phyloP scores from a whole-genome alignment of 2,329 filamentous ascomycete species.

The Beauveria varroae region DNA sequence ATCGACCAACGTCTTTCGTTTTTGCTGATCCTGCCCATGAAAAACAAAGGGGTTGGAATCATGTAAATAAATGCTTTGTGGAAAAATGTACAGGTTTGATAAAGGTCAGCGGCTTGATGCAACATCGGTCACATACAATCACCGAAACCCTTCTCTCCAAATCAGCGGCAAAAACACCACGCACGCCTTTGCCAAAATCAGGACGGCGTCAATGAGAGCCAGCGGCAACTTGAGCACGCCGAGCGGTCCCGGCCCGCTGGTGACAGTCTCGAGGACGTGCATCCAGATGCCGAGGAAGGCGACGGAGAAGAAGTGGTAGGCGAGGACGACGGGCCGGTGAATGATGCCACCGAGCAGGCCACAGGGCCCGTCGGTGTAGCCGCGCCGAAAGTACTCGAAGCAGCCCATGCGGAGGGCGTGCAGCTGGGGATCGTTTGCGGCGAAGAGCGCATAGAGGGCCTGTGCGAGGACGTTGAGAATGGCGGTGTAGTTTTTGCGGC shows the following conservation, averaged over 20 bases:
- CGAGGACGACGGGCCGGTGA: conserved; percentile 65
- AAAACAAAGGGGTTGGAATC: neutral
- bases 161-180: conserved; percentile 79
- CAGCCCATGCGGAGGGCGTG: conserved; percentile 79
- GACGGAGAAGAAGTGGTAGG: conserved; percentile 92
- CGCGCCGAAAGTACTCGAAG: conserved; percentile 82
- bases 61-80: neutral
- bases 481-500: conserved; percentile 69
- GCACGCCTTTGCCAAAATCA: conserved; percentile 74
- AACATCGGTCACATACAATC: conserved; percentile 4
- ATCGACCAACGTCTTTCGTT: neutral
- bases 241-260: conserved; percentile 19
- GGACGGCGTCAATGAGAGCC: conserved; percentile 54
- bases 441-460: conserved; percentile 86
- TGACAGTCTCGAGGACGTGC: conserved; percentile 32
- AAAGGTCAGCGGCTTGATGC: no score
- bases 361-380: conserved; percentile 69
- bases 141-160: conserved; percentile 50
- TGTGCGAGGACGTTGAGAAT: conserved; percentile 98
- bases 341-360: conserved; percentile 78
- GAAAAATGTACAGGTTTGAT: conserved; percentile 3
- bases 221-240: conserved; percentile 46
- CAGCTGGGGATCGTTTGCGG: conserved; percentile 71
- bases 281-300: conserved; percentile 82
- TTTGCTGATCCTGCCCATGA: neutral